phyloP scores from a whole-genome alignment of 306 rosid species.

The Cicer judaicum region DNA sequence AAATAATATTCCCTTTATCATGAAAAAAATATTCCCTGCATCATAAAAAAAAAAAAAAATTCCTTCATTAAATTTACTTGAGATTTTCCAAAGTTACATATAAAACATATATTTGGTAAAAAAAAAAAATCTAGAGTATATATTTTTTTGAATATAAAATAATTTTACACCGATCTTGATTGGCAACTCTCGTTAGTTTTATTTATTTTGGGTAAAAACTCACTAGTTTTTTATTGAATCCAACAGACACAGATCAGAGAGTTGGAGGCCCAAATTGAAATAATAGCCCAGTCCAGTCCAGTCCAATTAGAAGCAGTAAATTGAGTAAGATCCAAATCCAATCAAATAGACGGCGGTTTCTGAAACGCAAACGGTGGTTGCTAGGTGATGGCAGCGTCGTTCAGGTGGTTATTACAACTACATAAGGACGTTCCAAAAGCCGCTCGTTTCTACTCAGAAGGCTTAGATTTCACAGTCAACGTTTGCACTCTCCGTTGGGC shows the following conservation, averaged over 20 bases:
- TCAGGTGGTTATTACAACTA: slow-evolving; percentile 77
- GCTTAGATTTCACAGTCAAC: slow-evolving; percentile 74
- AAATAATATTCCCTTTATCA: too few relatives aligned
- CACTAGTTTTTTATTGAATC: too few relatives aligned
- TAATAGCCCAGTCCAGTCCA: background rate
- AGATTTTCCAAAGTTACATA: background rate
- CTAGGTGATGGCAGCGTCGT: slow-evolving; percentile 63
- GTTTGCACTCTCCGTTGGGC: slow-evolving; percentile 88
- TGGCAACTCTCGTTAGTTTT: too few relatives aligned
- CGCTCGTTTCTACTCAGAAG: slow-evolving; percentile 77
- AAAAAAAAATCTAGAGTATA: background rate
- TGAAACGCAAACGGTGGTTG: background rate
- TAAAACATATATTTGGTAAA: too few relatives aligned
- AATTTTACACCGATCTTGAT: too few relatives aligned
- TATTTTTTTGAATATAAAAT: too few relatives aligned
- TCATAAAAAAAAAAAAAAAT: too few relatives aligned
- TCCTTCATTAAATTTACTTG: background rate
- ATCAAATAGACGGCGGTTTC: background rate
- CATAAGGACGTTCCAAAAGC: slow-evolving; percentile 90
- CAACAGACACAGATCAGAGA: background rate
- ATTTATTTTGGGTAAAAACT: too few relatives aligned
- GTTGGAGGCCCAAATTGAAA: background rate
- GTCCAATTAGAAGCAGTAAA: slow-evolving; percentile 5
- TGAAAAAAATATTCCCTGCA: too few relatives aligned
- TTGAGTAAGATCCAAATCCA: background rate